Conservation (phyloP, 352 stramenopile genomes). For the Pythium brachiatum region DNA sequence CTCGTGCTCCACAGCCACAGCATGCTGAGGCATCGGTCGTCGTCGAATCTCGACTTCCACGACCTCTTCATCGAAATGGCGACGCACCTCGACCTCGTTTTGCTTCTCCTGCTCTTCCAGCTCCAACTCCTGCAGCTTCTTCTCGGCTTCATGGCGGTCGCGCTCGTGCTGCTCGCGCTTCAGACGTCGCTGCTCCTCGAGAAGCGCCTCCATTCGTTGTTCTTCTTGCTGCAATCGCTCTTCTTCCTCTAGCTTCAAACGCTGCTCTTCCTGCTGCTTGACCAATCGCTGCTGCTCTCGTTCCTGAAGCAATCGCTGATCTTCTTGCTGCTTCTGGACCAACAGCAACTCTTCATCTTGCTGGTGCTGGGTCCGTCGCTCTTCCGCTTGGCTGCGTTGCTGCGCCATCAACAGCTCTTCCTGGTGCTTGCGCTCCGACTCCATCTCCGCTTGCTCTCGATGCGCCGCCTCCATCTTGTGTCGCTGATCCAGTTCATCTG, state of each 20-base stretch:
- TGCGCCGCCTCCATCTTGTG: slow-evolving; percentile 14
- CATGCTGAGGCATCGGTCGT: slow-evolving; percentile 27
- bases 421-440: slow-evolving; percentile 21
- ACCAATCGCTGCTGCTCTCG: background rate
- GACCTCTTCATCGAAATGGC: slow-evolving; percentile 31
- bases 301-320: background rate
- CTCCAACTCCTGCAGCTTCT: slow-evolving; percentile 36
- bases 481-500: slow-evolving; percentile 27
- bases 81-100: slow-evolving; percentile 15
- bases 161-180: slow-evolving; percentile 74
- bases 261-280: background rate
- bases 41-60: slow-evolving; percentile 32
- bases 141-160: slow-evolving; percentile 44
- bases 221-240: slow-evolving; percentile 23
- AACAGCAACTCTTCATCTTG: background rate
- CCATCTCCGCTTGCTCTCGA: slow-evolving; percentile 13
- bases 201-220: slow-evolving; percentile 37
- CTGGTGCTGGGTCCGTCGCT: background rate
- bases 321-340: slow-evolving; percentile 1
- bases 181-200: slow-evolving; percentile 62
- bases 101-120: slow-evolving; percentile 39
- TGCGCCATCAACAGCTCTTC: slow-evolving; percentile 21
- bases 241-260: background rate
- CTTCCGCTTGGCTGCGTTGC: background rate
- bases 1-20: slow-evolving; percentile 1